Percentiles rank a stretch among this genome's conserved stretches.
These are phyloP conservation scores for Lanmaoa rubissima DNA, from an alignment of 768 basidiomycete species.

Conservation along the genomic window DNA sequence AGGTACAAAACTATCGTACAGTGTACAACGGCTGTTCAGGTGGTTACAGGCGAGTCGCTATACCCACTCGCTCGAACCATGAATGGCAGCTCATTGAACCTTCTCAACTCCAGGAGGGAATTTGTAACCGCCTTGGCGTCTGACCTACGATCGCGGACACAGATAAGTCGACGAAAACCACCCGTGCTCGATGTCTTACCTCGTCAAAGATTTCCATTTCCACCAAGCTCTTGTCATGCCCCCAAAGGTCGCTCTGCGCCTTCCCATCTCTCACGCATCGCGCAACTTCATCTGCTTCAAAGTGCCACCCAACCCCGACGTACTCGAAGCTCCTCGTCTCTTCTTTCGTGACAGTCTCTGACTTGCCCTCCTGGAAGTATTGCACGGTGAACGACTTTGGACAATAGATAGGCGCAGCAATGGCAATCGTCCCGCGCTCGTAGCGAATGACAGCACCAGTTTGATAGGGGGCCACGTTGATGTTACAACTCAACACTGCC, in stretches of 20 bases:
- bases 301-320: constrained; percentile 74
- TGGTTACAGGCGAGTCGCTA: background rate
- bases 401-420: constrained; percentile 64
- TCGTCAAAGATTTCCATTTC: constrained; percentile 86
- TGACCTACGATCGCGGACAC: constrained; percentile 43
- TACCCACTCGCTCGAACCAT: background rate
- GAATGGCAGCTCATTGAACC: constrained; percentile 9
- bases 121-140: constrained; percentile 63
- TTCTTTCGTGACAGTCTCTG: constrained; percentile 45
- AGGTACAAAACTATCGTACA: background rate
- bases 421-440: constrained; percentile 64
- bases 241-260: constrained; percentile 71
- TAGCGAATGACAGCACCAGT: constrained; percentile 71
- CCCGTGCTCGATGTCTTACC: constrained; percentile 38
- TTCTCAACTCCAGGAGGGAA: constrained; percentile 66
- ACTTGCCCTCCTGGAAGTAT: constrained; percentile 50
- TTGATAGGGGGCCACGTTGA: constrained; percentile 46
- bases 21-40: background rate
- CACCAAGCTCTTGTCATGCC: constrained; percentile 74
- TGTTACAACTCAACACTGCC: constrained; percentile 69
- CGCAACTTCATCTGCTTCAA: constrained; percentile 87
- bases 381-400: constrained; percentile 66
- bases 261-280: constrained; percentile 72
- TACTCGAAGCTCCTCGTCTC: constrained; percentile 60
- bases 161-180: constrained; percentile 10